Conservation (phyloP, 495 filamentous ascomycete genomes). For the Neohortaea acidophila region DNA sequence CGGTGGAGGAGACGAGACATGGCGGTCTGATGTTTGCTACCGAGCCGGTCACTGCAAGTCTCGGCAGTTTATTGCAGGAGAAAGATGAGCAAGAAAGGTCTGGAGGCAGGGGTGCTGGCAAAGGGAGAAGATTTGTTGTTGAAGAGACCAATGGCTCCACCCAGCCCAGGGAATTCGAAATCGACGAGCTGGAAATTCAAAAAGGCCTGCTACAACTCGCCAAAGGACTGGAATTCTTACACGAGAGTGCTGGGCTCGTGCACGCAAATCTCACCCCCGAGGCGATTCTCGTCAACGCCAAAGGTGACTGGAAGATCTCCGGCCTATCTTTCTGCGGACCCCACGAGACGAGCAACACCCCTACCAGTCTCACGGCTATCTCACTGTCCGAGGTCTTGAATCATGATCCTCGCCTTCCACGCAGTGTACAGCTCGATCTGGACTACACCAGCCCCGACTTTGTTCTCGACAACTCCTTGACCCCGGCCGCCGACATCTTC, state of each 20-base stretch:
- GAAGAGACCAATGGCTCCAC: constrained; percentile 62
- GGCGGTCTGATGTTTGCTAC: constrained; percentile 94
- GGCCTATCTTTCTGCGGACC: constrained; percentile 80
- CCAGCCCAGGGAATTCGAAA: constrained; percentile 65
- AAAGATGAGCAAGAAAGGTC: constrained; percentile 77
- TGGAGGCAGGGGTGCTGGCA: constrained; percentile 43
- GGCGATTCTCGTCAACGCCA: constrained; percentile 85
- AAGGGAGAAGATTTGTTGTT: constrained; percentile 63
- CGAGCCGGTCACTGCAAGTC: constrained; percentile 71
- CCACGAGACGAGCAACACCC: constrained; percentile 49
- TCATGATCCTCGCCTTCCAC: constrained; percentile 67
- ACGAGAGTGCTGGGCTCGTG: constrained; percentile 86
- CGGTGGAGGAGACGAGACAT: constrained; percentile 80
- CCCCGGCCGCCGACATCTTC: constrained; percentile 72
- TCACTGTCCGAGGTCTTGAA: constrained; percentile 72
- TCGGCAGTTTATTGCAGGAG: constrained; percentile 68
- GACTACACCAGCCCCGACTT: constrained; percentile 94
- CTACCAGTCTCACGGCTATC: constrained; percentile 56
- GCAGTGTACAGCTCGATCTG: constrained; percentile 71
- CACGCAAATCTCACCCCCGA: constrained; percentile 93
- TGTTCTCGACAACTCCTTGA: constrained; percentile 70
- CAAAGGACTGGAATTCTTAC: constrained; percentile 88
- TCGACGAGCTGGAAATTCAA: constrained; percentile 95
- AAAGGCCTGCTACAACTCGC: constrained; percentile 86
- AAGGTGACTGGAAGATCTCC: constrained; percentile 96